These are phyloP conservation scores for Ogataea allantospora DNA, from an alignment of 805 yeast species.

Conservation along the genomic window DNA sequence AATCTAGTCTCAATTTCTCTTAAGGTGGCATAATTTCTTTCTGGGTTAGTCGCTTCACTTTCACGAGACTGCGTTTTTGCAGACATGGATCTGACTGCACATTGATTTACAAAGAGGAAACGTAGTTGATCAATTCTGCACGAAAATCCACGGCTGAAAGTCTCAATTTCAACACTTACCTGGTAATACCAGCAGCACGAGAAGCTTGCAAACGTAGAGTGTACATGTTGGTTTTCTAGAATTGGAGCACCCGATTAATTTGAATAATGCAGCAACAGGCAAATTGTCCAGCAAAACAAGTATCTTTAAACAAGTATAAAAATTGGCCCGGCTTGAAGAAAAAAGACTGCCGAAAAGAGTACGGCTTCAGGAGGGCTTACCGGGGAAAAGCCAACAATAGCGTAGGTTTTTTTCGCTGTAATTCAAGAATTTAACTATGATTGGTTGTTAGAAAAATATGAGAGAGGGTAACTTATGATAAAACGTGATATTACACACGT, in stretches of 20 bases:
- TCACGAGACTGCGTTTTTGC: no score
- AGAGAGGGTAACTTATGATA: slow-evolving; percentile 5
- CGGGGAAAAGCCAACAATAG: slow-evolving; percentile 1
- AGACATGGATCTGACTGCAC: no score
- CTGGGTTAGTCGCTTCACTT: slow-evolving; percentile 11
- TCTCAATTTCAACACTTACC: slow-evolving; percentile 39
- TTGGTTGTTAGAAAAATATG: slow-evolving; percentile 7
- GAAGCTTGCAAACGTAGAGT: slow-evolving; percentile 53
- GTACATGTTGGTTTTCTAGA: slow-evolving; percentile 38
- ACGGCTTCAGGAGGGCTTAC: slow-evolving; percentile 2
- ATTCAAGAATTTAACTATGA: slow-evolving; percentile 1
- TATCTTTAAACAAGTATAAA: slow-evolving; percentile 6
- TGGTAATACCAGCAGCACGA: slow-evolving; percentile 45
- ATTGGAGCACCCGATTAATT: slow-evolving; percentile 1
- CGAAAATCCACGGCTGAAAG: background rate
- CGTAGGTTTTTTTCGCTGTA: background rate
- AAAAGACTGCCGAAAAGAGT: background rate
- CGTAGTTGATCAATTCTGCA: no score
- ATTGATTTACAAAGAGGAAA: background rate
- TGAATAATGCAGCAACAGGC: background rate
- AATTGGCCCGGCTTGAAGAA: background rate
- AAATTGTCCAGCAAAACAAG: slow-evolving; percentile 1
- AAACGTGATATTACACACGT: background rate
- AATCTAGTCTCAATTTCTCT: slow-evolving; percentile 98
- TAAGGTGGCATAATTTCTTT: slow-evolving; percentile 93